These are phyloP conservation scores for Musa troglodytarum DNA, from an alignment of 176 grass and related monocot genomes.

Conservation along the genomic window DNA sequence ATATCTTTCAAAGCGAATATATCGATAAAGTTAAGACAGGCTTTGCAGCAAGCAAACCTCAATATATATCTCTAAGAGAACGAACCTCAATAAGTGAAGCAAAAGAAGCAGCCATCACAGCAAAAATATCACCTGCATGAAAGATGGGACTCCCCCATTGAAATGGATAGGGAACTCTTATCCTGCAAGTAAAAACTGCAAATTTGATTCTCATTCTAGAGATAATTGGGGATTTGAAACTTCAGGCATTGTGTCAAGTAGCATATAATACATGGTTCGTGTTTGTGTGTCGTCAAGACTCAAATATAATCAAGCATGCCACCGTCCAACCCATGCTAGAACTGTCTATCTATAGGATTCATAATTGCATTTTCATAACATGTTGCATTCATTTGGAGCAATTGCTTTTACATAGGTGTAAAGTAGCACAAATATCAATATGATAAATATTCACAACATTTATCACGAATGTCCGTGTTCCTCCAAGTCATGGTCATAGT, in stretches of 20 bases:
- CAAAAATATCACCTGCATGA: constrained; percentile 63
- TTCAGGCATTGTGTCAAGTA: neutral
- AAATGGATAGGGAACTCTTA: constrained; percentile 89
- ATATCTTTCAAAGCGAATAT: neutral
- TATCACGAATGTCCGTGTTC: neutral
- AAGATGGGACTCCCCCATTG: constrained; percentile 91
- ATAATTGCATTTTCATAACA: no score
- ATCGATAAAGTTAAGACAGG: no score
- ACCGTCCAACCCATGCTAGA: no score
- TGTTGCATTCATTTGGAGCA: no score
- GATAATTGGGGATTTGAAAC: neutral
- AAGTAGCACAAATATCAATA: no score
- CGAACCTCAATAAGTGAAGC: constrained; percentile 77
- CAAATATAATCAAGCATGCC: no score
- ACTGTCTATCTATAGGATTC: no score
- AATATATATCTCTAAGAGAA: neutral
- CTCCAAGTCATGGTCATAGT: neutral
- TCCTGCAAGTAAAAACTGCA: constrained; percentile 39
- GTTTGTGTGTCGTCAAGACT: no score
- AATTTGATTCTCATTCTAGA: neutral
- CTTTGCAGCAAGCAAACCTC: neutral
- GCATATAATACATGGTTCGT: no score
- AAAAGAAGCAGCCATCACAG: constrained; percentile 88
- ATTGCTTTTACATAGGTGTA: no score
- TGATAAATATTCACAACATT: neutral